These are phyloP conservation scores for Sophora flavescens DNA, from an alignment of 306 rosid species.

Conservation along the genomic window DNA sequence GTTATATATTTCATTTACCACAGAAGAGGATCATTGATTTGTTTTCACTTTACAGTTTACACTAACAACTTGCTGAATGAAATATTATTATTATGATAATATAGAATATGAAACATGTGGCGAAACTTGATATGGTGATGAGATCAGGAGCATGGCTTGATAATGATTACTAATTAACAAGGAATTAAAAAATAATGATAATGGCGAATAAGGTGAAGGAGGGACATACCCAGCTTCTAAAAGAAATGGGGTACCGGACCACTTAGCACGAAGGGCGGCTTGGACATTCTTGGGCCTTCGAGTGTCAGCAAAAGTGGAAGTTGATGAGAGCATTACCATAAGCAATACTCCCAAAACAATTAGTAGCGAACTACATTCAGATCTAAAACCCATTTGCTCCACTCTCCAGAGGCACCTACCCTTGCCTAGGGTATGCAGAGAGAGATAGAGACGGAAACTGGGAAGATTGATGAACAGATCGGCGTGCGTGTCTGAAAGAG, in stretches of 20 bases:
- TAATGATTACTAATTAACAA: no score
- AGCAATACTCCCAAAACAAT: slow-evolving; percentile 48
- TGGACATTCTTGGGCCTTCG: slow-evolving; percentile 83
- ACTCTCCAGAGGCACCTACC: no score
- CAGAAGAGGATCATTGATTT: neutral
- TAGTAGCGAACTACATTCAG: slow-evolving; percentile 22
- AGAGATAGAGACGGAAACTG: no score
- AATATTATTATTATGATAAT: no score
- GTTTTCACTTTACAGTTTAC: no score
- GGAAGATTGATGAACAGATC: neutral
- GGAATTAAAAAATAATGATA: neutral
- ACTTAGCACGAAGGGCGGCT: slow-evolving; percentile 77
- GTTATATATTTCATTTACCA: neutral
- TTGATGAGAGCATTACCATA: neutral
- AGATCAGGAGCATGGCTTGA: no score
- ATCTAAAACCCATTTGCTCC: slow-evolving; percentile 58
- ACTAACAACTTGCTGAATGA: no score
- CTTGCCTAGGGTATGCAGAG: slow-evolving; percentile 3
- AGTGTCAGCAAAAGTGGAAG: slow-evolving; percentile 48
- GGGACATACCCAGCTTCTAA: slow-evolving; percentile 84
- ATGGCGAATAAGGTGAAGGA: neutral
- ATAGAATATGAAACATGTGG: no score
- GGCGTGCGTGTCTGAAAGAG: neutral
- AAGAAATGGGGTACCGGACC: slow-evolving; percentile 90
- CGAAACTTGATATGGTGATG: no score